Percentiles rank a stretch among this genome's conserved stretches.
Evolutionary conservation across 2,329 filamentous ascomycete species (phyloP).

Genomic region (Thielaviopsis ethacetica): DNA sequence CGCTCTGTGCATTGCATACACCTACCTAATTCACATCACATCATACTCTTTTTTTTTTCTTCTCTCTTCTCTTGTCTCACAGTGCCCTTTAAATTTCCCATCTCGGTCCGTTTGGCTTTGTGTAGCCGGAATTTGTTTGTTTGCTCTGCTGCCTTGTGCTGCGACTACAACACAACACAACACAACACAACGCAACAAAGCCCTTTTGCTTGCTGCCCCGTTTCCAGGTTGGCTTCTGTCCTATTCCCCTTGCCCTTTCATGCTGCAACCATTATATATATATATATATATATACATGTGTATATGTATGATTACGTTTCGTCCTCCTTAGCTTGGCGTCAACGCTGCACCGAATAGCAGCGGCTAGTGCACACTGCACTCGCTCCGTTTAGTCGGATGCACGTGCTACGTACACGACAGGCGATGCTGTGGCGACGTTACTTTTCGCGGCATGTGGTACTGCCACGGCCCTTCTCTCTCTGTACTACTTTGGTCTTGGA

Average conservation of each 20-base stretch:
- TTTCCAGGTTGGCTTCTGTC: neutral
- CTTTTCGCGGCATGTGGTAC: neutral
- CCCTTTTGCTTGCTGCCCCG: neutral
- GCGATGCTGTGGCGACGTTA: neutral
- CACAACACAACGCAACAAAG: neutral
- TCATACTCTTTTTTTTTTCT: neutral
- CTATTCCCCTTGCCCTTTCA: neutral
- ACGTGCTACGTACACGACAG: neutral
- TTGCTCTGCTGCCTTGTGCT: neutral
- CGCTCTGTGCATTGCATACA: neutral
- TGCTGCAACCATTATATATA: too few relatives aligned
- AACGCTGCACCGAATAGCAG: neutral
- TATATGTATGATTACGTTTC: neutral
- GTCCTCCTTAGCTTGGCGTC: neutral
- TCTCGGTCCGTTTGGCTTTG: neutral
- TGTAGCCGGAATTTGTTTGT: neutral
- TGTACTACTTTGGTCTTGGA: neutral
- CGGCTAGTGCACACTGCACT: neutral
- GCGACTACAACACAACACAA: neutral
- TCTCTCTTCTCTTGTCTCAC: neutral
- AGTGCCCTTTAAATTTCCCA: neutral
- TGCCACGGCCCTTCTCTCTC: neutral
- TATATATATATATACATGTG: too few relatives aligned
- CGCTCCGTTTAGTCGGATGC: neutral
- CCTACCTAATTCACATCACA: neutral